Base-by-base conservation (phyloP, 768 basidiomycete genomes). In the Leccinum sublutescens region DNA sequence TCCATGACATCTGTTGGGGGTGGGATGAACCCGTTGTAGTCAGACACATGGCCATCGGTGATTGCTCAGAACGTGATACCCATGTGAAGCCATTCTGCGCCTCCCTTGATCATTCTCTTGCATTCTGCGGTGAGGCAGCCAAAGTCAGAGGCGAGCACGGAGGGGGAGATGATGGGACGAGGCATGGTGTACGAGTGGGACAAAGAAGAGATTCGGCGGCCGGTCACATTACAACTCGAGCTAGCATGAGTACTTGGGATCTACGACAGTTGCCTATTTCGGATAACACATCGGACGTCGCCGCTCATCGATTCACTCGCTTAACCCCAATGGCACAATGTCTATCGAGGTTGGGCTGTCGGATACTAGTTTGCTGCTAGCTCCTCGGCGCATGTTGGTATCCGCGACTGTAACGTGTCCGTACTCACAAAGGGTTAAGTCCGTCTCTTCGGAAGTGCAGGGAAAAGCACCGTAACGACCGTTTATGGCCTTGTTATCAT, bases 61-160 rank as follows among this genome's bases (percentile, higher is more conserved):
- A 50, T 48, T 12, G 29, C 15, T 31, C 21, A 19, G 50, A 43
- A 54, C 15, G 29, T 45, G 19, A 64, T 61, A 91, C 95, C 95
- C 95, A 98, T 98, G 67, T 98, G 96, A 58, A 98, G 82, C 97
- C 97, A 98, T 74, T 98, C 89, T 21, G 95, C 95, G 12, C 97
- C 97, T 62, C 86, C 84, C 70, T 88, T 86, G 61, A 98, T 93
- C 95, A 99, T 98, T 52, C 95, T 84, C 72, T 90, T 89, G 77
- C 97, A 97, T 85, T 99, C 97, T 67, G 88, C 89, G 53, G 87
- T 88, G 66, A 99, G 85, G 69, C 96, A 88, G 45, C 94, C 95
- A 76, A 99, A 95, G 79, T 99, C 95, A 10, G 92, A 95, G 57
- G 97, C 96, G 15, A 99, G 88, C 47, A 98, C 94, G 4, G 95